A percentile compares a stretch with the other conserved stretches of the same genome.
Conservation (phyloP, 2,329 filamentous ascomycete genomes). For the Lachnellula hyalina region DNA sequence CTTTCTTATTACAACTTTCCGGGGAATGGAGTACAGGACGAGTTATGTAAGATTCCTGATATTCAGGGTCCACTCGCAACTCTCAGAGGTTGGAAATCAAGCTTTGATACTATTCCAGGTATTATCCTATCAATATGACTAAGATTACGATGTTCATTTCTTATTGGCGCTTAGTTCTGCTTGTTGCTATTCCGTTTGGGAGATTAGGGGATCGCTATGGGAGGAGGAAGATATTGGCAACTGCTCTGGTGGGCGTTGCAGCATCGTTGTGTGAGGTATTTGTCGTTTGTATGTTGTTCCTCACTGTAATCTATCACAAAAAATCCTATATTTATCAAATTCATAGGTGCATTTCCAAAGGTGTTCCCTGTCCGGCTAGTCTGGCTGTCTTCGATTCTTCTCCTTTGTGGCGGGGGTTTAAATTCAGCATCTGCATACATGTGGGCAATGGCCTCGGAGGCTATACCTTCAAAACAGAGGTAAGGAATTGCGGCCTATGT, state of each 20-base stretch:
- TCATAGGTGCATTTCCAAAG: constrained; percentile 26
- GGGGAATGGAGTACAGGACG: constrained; percentile 12
- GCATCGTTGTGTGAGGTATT: constrained; percentile 24
- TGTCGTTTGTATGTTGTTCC: constrained; percentile 25
- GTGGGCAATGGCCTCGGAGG: constrained; percentile 30
- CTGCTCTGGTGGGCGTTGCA: constrained; percentile 24
- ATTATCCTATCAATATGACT: background rate
- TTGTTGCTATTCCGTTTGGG: constrained; percentile 29
- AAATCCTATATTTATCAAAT: background rate
- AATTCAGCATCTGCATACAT: constrained; percentile 28
- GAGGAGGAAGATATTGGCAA: constrained; percentile 23
- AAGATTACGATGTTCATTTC: background rate
- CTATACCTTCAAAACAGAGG: constrained; percentile 24
- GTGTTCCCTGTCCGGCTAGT: constrained; percentile 23
- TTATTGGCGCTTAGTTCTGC: constrained; percentile 18
- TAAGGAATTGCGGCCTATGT: background rate
- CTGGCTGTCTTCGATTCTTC: constrained; percentile 27
- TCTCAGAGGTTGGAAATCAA: constrained; percentile 29
- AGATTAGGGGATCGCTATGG: constrained; percentile 27
- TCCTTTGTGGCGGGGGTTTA: constrained; percentile 28
- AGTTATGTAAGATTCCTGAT: constrained; percentile 25
- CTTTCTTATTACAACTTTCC: constrained; percentile 24
- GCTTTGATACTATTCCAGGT: constrained; percentile 29
- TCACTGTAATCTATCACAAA: background rate
- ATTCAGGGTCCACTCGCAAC: constrained; percentile 26